Conservation (phyloP, 2,329 filamentous ascomycete species). For the Exophiala sp. region DNA sequence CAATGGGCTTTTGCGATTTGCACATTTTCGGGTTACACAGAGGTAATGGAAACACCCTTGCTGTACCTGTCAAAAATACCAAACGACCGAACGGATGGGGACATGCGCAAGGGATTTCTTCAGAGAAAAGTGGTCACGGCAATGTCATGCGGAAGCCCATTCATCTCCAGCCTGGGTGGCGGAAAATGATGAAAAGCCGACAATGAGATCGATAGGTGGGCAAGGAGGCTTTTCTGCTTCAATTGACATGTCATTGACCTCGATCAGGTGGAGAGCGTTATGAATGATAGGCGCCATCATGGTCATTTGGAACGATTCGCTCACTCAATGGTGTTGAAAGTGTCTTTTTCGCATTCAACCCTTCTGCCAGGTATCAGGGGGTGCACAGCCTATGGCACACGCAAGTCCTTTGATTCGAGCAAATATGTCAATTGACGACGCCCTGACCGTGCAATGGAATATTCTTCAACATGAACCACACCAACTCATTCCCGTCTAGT, state of each 20-base stretch:
- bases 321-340: not conserved
- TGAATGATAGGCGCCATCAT: too few species aligned
- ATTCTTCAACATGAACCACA: constrained; percentile 3
- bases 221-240: too few species aligned
- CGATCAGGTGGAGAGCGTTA: too few species aligned
- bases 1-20: not conserved
- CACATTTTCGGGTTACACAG: not conserved
- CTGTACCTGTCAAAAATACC: not conserved
- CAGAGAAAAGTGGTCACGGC: not conserved
- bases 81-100: not conserved
- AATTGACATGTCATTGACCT: too few species aligned
- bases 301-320: not conserved
- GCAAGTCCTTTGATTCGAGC: not conserved
- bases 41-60: too few species aligned
- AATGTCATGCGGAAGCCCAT: not conserved
- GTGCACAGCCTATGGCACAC: too few species aligned
- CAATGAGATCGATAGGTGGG: not conserved
- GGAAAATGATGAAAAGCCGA: not conserved
- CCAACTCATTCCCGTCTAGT: constrained; percentile 30
- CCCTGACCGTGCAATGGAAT: not conserved
- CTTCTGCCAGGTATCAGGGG: not conserved
- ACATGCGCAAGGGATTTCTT: not conserved
- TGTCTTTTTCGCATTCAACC: constrained; percentile 3
- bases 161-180: not conserved
- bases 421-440: not conserved